Base-by-base conservation (phyloP, 371 early-diverging fungal species). In the Mortierella sp. region DNA sequence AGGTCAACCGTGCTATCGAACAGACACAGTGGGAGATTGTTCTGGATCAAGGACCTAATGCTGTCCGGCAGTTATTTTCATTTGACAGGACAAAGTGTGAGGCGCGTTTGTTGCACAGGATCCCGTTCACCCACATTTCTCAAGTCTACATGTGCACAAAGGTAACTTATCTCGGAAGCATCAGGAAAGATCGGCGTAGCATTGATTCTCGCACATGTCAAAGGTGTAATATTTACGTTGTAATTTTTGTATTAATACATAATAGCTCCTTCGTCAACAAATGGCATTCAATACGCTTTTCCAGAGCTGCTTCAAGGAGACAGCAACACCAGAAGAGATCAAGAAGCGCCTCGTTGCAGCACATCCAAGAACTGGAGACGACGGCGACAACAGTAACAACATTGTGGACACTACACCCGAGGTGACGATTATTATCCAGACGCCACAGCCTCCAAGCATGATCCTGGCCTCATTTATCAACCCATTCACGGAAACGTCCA, bases 51-150 rank as follows among this genome's bases (percentile, higher is more conserved):
- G 82, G 79, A 48, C 48, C 76, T 14, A 77, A 78, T 21, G 73
- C 80, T 28, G 73, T 80, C 13, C 78, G 76, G 1, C 87, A 86
- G 44, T 47, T 82, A 4, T 86, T 76, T 63, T 86, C 87, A 13
- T 82, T 86, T 70, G 87, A 86, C 63, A 52, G 87, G 58, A 82
- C 80, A 58, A 82, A 86, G 72, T 80, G 75, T 68, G 87, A 86
- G 16, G 87, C 80, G 1, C 82, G 87, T 79, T 55, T 91, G 19
- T 71, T 93, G 9, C 77, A 89, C 38, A 88, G 93, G 16, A 83
- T 93, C 16, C 91, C 93, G 8, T 93, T 93, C 54, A 89, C 87
- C 11, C 93, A 93, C 71, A 91, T 91, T 47, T 89, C 88, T 34
- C 92, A 93, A 72, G 77, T 93, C 3, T 90, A 88, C 77, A 85